Evolutionary conservation across 2,329 filamentous ascomycete species (phyloP).

Genomic region (Ophiosphaerella herpotricha): DNA sequence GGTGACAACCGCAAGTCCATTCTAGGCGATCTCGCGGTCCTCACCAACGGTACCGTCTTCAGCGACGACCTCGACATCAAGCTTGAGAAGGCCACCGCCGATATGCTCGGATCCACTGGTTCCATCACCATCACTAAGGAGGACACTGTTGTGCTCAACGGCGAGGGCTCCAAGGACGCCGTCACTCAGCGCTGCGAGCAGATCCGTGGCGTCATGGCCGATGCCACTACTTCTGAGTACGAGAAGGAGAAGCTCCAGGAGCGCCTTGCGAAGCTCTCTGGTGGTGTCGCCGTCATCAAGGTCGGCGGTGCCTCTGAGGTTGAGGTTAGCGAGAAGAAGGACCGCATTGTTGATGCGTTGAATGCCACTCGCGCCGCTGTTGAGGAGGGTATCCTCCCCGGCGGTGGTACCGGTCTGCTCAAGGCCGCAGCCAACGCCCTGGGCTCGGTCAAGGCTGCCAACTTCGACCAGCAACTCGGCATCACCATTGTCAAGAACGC

Average conservation of each 20-base stretch:
- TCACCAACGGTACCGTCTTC: conserved; percentile 98
- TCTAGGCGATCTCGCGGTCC: conserved; percentile 91
- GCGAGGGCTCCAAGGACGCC: conserved; percentile 90
- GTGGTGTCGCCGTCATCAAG: conserved; percentile 99
- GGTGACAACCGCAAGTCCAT: conserved; percentile 99
- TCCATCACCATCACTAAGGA: conserved; percentile 99
- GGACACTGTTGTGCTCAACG: conserved; percentile 98
- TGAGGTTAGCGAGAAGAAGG: conserved; percentile 99
- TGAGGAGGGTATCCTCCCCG: conserved; percentile 98
- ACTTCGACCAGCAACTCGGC: conserved; percentile 99
- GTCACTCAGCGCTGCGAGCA: conserved; percentile 97
- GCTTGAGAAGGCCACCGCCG: conserved; percentile 95
- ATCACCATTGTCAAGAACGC: conserved; percentile 97
- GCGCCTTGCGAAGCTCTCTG: conserved; percentile 98
- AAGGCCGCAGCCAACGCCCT: conserved; percentile 95
- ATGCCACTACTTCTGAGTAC: conserved; percentile 95
- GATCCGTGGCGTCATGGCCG: conserved; percentile 94
- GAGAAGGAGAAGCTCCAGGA: conserved; percentile 99
- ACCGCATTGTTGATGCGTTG: conserved; percentile 96
- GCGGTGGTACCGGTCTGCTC: conserved; percentile 96
- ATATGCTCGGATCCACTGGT: conserved; percentile 95
- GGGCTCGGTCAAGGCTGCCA: conserved; percentile 78
- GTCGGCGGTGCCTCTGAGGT: conserved; percentile 97
- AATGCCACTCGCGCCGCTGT: conserved; percentile 98
- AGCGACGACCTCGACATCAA: conserved; percentile 98